Evolutionary conservation across 129 eudicot species (phyloP).

Genomic region (Saussurea involucrata): DNA sequence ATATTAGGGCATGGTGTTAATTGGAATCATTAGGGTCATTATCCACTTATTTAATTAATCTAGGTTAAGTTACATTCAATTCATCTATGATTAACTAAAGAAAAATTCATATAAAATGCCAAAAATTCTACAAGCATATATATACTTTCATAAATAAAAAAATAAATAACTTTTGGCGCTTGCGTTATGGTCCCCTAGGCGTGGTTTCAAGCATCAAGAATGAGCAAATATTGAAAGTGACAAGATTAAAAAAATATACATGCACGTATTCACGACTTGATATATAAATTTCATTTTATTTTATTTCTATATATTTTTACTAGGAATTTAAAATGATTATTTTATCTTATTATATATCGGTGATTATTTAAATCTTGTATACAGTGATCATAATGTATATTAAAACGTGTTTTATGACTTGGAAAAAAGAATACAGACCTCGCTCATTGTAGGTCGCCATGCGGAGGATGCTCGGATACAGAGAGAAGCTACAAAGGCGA

Average conservation of each 20-base stretch:
- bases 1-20: slow-evolving; percentile 25
- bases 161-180: not conserved
- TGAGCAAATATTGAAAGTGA: slow-evolving; percentile 29
- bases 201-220: slow-evolving; percentile 33
- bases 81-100: slow-evolving; percentile 19
- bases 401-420: not conserved
- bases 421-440: slow-evolving; percentile 43
- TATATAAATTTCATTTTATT: not conserved
- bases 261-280: not conserved
- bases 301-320: not conserved
- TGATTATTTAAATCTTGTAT: not conserved
- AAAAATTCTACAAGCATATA: slow-evolving; percentile 21
- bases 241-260: not conserved
- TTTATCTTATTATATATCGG: not conserved
- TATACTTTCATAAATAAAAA: slow-evolving; percentile 5
- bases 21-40: slow-evolving; percentile 28
- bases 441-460: slow-evolving; percentile 97
- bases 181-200: slow-evolving; percentile 33
- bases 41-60: slow-evolving; percentile 22
- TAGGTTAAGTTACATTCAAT: slow-evolving; percentile 14
- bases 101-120: not conserved
- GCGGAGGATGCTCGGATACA: slow-evolving; percentile 79
- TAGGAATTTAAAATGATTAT: not conserved
- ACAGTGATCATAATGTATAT: not conserved
- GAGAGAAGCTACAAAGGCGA: slow-evolving; percentile 84